A percentile compares a stretch with the other conserved stretches of the same genome.
phyloP scores from a whole-genome alignment of 441 rosid species.

The Aleurites moluccanus region DNA sequence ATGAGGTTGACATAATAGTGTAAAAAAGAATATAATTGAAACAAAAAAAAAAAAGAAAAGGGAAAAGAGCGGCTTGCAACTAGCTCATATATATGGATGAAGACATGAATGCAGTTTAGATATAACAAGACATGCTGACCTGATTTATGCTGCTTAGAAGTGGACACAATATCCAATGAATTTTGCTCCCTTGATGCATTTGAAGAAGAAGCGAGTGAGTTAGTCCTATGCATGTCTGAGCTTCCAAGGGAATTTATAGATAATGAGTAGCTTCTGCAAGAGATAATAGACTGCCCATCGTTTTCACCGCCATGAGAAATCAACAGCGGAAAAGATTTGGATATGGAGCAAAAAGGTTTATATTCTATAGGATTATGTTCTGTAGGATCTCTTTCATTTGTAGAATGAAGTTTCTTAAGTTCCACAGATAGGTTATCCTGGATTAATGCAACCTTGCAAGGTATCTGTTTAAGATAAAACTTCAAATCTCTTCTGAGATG shows the following conservation, averaged over 20 bases:
- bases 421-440: slow-evolving; percentile 44
- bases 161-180: slow-evolving; percentile 24
- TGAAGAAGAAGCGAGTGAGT: slow-evolving; percentile 20
- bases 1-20: neutral
- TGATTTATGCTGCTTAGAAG: slow-evolving; percentile 27
- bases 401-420: slow-evolving; percentile 23
- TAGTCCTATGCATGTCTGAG: slow-evolving; percentile 15
- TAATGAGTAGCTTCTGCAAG: slow-evolving; percentile 22
- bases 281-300: slow-evolving; percentile 20
- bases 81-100: neutral
- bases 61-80: neutral
- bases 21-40: neutral
- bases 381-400: slow-evolving; percentile 21
- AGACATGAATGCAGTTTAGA: neutral
- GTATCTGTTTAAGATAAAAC: slow-evolving; percentile 48
- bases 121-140: slow-evolving; percentile 24
- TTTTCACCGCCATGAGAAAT: slow-evolving; percentile 23
- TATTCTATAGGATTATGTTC: slow-evolving; percentile 29
- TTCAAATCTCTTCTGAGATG: slow-evolving; percentile 48
- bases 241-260: slow-evolving; percentile 20
- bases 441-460: slow-evolving; percentile 49
- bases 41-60: neutral
- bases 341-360: slow-evolving; percentile 37
- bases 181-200: slow-evolving; percentile 10
- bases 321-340: slow-evolving; percentile 34